Evolutionary conservation across 768 basidiomycete genomes (phyloP).

Genomic region (Gloeopeniophorella convolvens): DNA sequence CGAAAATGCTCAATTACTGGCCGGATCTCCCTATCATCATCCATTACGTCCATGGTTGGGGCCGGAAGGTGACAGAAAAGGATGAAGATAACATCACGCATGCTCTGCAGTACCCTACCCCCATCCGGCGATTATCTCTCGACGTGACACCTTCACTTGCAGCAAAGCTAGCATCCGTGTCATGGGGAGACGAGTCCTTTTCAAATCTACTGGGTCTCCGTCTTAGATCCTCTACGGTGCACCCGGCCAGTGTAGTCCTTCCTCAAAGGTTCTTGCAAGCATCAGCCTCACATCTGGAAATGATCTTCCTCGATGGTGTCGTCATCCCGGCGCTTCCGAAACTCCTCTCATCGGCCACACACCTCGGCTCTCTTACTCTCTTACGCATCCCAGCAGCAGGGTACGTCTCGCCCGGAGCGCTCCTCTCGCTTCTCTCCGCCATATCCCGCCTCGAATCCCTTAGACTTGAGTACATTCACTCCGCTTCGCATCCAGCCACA

Average conservation of each 20-base stretch:
- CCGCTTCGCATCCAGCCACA: background rate
- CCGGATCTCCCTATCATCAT: background rate
- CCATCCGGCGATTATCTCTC: background rate
- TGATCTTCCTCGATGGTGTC: background rate
- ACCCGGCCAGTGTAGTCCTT: background rate
- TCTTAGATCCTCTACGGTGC: background rate
- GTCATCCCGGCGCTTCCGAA: background rate
- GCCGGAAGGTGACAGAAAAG: background rate
- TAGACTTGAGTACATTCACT: background rate
- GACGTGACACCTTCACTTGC: background rate
- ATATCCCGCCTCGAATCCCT: background rate
- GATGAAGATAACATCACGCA: background rate
- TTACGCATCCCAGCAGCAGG: background rate
- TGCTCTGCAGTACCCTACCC: background rate
- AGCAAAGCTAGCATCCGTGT: background rate
- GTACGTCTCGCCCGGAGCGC: background rate
- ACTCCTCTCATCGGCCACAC: background rate
- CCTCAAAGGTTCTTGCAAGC: background rate
- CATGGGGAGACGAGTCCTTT: constrained; percentile 1
- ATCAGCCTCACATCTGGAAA: background rate
- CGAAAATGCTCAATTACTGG: background rate
- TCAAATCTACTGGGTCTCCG: background rate
- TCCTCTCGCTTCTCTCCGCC: background rate
- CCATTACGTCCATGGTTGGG: background rate
- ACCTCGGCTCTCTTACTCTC: background rate